Conservation (phyloP, 345 rosid genomes). For the Salix arbutifolia region DNA sequence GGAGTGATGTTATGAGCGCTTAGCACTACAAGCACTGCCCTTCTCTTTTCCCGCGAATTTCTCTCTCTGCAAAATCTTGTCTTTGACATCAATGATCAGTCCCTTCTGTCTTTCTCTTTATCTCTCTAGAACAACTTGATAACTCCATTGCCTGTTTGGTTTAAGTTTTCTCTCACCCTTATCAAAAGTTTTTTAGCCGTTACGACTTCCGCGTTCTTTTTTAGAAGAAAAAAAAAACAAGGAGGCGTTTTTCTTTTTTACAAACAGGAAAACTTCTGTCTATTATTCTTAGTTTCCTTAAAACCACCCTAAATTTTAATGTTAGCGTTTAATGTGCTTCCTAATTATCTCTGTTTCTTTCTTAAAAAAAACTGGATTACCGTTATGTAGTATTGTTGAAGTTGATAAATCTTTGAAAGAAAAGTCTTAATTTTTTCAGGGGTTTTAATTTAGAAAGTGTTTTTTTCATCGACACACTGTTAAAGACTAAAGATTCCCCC, state of each 20-base stretch:
- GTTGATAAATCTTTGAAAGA: no score
- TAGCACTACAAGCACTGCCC: neutral
- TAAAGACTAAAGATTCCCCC: neutral
- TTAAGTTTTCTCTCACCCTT: neutral
- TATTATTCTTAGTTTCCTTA: no score
- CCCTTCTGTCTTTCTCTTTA: neutral
- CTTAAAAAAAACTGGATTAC: neutral
- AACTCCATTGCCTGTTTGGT: neutral
- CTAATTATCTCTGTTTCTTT: neutral
- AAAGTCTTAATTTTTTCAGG: no score
- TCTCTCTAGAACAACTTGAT: neutral
- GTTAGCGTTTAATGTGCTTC: conserved; percentile 8
- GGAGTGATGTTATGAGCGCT: no score
- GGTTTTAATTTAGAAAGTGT: neutral
- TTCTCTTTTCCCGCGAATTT: conserved; percentile 7
- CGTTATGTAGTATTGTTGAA: neutral
- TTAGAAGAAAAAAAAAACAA: no score
- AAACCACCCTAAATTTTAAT: neutral
- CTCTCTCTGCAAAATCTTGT: neutral
- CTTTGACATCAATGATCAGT: no score
- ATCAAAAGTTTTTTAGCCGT: neutral
- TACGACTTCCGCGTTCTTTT: neutral
- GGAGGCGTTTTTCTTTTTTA: neutral
- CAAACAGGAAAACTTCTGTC: neutral
- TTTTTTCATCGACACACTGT: neutral